phyloP scores from a whole-genome alignment of 1,139 yeast genomes.

The Yamadazyma atlantica region DNA sequence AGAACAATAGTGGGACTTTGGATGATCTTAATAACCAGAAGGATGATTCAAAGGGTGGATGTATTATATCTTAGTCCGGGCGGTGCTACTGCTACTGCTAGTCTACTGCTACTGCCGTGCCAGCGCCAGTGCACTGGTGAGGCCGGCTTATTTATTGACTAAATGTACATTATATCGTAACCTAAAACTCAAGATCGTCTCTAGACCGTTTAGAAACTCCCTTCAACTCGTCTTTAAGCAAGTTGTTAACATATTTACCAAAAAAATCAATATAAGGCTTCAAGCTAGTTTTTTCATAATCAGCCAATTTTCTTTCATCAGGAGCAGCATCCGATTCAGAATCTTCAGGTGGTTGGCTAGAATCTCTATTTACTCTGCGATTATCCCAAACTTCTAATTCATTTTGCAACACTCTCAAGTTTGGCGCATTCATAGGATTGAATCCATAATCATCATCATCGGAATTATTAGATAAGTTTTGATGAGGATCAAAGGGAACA shows the following conservation, averaged over 20 bases:
- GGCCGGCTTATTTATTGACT: neutral
- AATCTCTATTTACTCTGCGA: constrained; percentile 25
- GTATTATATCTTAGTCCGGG: neutral
- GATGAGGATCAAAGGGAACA: constrained; percentile 78
- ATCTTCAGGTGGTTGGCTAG: constrained; percentile 25
- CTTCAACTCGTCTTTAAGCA: constrained; percentile 57
- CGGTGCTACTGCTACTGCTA: no score
- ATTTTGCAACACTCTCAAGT: constrained; percentile 57
- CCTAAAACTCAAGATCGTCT: constrained; percentile 32
- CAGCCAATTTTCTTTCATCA: constrained; percentile 25
- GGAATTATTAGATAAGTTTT: constrained; percentile 32
- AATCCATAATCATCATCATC: constrained; percentile 54
- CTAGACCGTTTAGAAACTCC: constrained; percentile 45
- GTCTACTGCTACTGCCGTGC: no score
- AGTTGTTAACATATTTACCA: constrained; percentile 55
- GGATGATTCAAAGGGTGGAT: constrained; percentile 1
- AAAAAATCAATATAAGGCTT: constrained; percentile 76
- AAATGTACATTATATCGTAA: constrained; percentile 1
- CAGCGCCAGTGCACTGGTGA: no score
- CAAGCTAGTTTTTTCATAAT: constrained; percentile 67
- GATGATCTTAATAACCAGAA: constrained; percentile 24
- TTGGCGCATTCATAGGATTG: constrained; percentile 81
- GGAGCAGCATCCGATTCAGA: constrained; percentile 20
- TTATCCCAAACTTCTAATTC: constrained; percentile 51
- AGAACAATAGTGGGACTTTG: constrained; percentile 38